Conservation (phyloP, 2,329 filamentous ascomycete species). For the Didymella exigua region DNA sequence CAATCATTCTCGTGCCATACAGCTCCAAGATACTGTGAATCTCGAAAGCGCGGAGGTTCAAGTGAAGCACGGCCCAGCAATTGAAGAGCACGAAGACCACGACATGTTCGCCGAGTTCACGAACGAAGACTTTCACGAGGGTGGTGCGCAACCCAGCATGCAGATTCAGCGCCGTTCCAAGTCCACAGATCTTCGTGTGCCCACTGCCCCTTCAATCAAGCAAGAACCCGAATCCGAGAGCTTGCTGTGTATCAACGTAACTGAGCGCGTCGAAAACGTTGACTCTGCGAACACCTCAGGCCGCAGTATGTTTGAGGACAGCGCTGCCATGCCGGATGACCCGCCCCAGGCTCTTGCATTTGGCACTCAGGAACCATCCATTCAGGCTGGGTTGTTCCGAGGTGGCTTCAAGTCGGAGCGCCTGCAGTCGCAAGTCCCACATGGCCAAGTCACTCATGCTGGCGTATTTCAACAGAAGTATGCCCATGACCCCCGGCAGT, state of each 20-base stretch:
- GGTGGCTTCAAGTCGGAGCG: neutral
- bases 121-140: neutral
- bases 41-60: neutral
- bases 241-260: neutral
- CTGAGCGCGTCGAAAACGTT: neutral
- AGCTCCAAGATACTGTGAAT: neutral
- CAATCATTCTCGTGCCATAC: neutral
- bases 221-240: neutral
- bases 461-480: neutral
- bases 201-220: neutral
- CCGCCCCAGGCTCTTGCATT: no score
- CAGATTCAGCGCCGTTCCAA: neutral
- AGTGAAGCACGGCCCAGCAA: neutral
- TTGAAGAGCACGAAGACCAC: neutral
- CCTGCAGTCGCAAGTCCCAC: neutral
- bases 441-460: neutral
- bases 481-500: neutral
- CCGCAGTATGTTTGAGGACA: no score
- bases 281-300: neutral
- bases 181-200: neutral
- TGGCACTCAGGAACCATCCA: no score
- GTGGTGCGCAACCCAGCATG: neutral
- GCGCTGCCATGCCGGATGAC: no score
- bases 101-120: conserved; percentile 5
- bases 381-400: no score